These are phyloP conservation scores for Trametes cingulata DNA, from an alignment of 768 basidiomycete species.

Conservation along the genomic window DNA sequence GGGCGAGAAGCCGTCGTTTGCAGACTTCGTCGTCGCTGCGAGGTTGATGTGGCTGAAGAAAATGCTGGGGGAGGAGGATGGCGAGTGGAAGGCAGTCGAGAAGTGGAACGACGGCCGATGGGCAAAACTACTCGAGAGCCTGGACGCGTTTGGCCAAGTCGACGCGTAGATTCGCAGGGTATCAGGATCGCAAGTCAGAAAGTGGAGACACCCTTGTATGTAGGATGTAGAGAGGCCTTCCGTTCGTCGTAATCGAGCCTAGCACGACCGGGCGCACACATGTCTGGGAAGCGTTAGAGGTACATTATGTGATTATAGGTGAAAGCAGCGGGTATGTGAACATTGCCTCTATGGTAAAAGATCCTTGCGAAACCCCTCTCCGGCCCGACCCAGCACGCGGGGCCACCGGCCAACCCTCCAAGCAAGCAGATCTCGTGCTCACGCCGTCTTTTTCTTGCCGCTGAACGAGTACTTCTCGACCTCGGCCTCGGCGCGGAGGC, in stretches of 20 bases:
- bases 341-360: slow-evolving; percentile 10
- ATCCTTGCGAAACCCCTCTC: background rate
- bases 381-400: background rate
- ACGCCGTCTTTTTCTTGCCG: slow-evolving; percentile 26
- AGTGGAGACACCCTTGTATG: no score
- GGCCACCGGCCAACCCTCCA: no score
- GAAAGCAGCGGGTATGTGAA: slow-evolving; percentile 15
- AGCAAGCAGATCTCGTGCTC: background rate
- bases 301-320: slow-evolving; percentile 19
- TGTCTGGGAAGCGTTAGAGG: no score
- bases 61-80: slow-evolving; percentile 29
- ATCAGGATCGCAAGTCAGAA: no score
- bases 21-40: slow-evolving; percentile 37
- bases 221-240: no score
- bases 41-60: slow-evolving; percentile 39
- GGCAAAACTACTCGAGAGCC: slow-evolving; percentile 33
- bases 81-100: slow-evolving; percentile 36
- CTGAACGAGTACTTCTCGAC: slow-evolving; percentile 34
- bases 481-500: slow-evolving; percentile 62
- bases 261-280: no score
- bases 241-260: no score
- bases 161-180: background rate
- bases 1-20: slow-evolving; percentile 34
- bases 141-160: slow-evolving; percentile 33
- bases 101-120: slow-evolving; percentile 43